Conservation (phyloP, 352 stramenopile genomes). For the Globisporangium irregulare region DNA sequence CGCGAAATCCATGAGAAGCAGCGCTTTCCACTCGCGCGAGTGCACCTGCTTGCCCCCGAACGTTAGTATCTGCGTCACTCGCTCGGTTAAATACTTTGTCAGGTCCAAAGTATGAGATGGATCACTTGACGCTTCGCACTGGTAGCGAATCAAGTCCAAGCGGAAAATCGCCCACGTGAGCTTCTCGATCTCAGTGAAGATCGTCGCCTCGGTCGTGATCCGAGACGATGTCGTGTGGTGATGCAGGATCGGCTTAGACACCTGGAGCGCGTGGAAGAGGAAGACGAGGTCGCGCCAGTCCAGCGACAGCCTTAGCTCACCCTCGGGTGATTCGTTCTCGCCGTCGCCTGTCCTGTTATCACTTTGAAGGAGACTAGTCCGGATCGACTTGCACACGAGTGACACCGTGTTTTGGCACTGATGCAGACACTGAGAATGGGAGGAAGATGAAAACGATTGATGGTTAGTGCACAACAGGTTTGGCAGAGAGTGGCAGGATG, state of each 20-base stretch:
- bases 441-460: not conserved
- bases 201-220: slow-evolving; percentile 40
- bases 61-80: slow-evolving; percentile 40
- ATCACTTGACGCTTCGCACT: not conserved
- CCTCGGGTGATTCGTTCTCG: slow-evolving; percentile 14
- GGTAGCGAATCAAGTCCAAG: slow-evolving; percentile 6
- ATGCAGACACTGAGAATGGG: slow-evolving; percentile 38
- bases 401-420: slow-evolving; percentile 46
- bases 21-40: slow-evolving; percentile 70
- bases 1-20: slow-evolving; percentile 70
- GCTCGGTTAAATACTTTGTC: slow-evolving; percentile 29
- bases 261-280: slow-evolving; percentile 69
- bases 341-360: slow-evolving; percentile 7
- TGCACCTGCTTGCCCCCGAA: slow-evolving; percentile 71
- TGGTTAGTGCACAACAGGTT: not conserved
- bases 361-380: slow-evolving; percentile 19
- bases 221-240: slow-evolving; percentile 55
- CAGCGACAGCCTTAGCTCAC: slow-evolving; percentile 14
- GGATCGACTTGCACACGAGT: slow-evolving; percentile 52
- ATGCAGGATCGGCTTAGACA: slow-evolving; percentile 77
- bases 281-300: slow-evolving; percentile 66
- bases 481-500: not conserved
- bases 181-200: slow-evolving; percentile 45
- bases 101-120: slow-evolving; percentile 3
- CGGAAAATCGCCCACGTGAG: slow-evolving; percentile 32